A percentile compares a stretch with the other conserved stretches of the same genome.
phyloP scores from a whole-genome alignment of 768 basidiomycete genomes.

The Mycena polygramma region DNA sequence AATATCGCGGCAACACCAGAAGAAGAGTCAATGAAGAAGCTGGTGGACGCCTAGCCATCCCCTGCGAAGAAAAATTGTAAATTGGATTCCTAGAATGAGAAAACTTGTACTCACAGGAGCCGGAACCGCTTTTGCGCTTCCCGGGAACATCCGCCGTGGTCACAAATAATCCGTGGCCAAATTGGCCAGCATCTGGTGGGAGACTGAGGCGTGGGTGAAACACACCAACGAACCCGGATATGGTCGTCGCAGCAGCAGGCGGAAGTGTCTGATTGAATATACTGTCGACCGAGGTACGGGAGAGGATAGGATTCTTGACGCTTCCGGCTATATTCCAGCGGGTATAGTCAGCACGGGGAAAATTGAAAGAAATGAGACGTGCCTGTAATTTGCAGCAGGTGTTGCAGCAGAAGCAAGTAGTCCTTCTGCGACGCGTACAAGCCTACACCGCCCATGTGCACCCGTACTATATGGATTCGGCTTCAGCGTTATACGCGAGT shows the following conservation, averaged over 20 bases:
- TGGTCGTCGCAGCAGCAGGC: background rate
- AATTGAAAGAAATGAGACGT: background rate
- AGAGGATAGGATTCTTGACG: constrained; percentile 22
- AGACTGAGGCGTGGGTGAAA: background rate
- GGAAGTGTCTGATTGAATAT: constrained; percentile 23
- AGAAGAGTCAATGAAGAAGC: constrained; percentile 25
- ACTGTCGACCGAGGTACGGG: constrained; percentile 19
- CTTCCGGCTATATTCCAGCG: constrained; percentile 22
- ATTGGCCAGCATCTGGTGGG: constrained; percentile 12
- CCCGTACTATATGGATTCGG: background rate
- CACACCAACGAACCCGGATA: background rate
- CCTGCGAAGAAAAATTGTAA: background rate
- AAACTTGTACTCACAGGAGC: constrained; percentile 22
- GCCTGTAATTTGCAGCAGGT: constrained; percentile 27
- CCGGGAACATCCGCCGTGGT: constrained; percentile 20
- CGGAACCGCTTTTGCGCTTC: constrained; percentile 8
- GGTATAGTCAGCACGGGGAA: background rate
- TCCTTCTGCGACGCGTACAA: constrained; percentile 35
- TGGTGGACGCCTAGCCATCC: constrained; percentile 30
- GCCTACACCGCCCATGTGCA: constrained; percentile 4
- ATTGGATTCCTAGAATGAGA: background rate
- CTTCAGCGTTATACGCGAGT: background rate
- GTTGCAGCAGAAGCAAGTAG: constrained; percentile 37
- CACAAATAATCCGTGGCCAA: constrained; percentile 2
- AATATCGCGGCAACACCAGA: constrained; percentile 23